Evolutionary conservation across 2,329 filamentous ascomycete species (phyloP), one percentile per base, ranked within the genome.

Genomic region (Cercospora sesami): DNA sequence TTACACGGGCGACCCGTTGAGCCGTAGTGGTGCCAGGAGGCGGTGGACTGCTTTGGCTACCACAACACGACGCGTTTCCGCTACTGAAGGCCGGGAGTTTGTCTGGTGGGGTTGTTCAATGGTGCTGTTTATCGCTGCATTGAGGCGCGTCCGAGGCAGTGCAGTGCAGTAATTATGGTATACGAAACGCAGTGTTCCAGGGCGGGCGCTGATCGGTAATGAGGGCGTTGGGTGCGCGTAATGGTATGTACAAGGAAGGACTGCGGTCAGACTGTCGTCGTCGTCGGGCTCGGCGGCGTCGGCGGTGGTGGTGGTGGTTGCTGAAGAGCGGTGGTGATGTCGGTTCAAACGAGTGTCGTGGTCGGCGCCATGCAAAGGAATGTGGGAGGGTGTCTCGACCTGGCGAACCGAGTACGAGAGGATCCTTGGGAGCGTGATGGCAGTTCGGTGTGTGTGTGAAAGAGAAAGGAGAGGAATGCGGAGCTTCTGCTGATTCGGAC

Each of bases 171-270:
- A 33, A 59, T 51, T 45, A 31, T 31, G 66, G 65, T 65, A 63
- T 63, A 65, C 55, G 63, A 45, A 45, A 45, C 36, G 64, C 26
- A 36, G 16, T 36, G 48, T n/a, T 30, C 9, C 39, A 14, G 66
- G 26, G n/a, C 66, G 53, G 57, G 48, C 53, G 55, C 28, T 61
- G 65, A 48, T 58, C 60, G 42, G 64, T 51, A 64, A 62, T 42
- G 45, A 59, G 68, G 61, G 23, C 33, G 53, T 39, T n/a, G 57
- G 14, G 60, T 18, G 33, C 18, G 63, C 21, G 26, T 45, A 51
- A 55, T 45, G 51, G 60, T 65, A 64, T 70, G 69, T 69, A 69
- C 66, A 70, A 42, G 26, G 69, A 71, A 67, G 59, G 70, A 65
- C 69, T 70, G 62, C 66, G 70, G 70, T 70, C 65, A 66, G 67